Conservation (phyloP, 176 grass and related monocot species). For the Puccinellia tenuiflora region DNA sequence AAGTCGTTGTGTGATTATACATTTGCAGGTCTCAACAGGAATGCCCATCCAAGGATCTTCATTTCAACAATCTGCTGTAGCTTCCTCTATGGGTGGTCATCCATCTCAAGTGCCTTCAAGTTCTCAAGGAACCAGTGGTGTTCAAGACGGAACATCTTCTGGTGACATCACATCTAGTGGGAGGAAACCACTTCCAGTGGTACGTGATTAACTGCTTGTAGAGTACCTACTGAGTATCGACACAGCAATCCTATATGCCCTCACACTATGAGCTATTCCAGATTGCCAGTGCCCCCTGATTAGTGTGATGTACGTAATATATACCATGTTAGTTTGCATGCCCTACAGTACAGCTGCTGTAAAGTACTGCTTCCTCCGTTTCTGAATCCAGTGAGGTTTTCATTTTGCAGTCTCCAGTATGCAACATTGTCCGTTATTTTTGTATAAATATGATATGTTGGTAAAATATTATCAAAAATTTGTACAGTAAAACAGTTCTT, state of each 20-base stretch:
- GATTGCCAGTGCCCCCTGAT: not conserved
- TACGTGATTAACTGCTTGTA: conserved; percentile 27
- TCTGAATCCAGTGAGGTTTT: not conserved
- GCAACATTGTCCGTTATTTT: not conserved
- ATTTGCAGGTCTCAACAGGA: conserved; percentile 21
- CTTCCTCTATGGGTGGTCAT: conserved; percentile 27
- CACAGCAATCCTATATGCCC: not conserved
- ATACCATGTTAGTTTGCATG: too few relatives aligned
- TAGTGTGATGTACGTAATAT: too few relatives aligned
- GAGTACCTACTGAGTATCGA: not conserved
- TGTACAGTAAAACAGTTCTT: not conserved
- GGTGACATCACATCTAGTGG: conserved; percentile 49
- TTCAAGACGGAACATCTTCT: conserved; percentile 51
- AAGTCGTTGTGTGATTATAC: conserved; percentile 11
- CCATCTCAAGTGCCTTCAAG: conserved; percentile 39
- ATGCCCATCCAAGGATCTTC: conserved; percentile 39
- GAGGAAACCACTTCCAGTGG: conserved; percentile 82
- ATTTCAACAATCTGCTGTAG: conserved; percentile 16
- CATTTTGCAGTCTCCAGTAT: not conserved
- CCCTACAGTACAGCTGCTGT: too few relatives aligned
- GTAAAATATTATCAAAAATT: not conserved
- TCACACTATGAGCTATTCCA: not conserved
- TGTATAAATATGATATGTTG: too few relatives aligned
- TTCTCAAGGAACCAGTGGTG: conserved; percentile 35
- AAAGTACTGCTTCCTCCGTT: not conserved